These are phyloP conservation scores for Nothopassalora personata DNA, from an alignment of 2,329 filamentous ascomycete genomes.

Conservation along the genomic window DNA sequence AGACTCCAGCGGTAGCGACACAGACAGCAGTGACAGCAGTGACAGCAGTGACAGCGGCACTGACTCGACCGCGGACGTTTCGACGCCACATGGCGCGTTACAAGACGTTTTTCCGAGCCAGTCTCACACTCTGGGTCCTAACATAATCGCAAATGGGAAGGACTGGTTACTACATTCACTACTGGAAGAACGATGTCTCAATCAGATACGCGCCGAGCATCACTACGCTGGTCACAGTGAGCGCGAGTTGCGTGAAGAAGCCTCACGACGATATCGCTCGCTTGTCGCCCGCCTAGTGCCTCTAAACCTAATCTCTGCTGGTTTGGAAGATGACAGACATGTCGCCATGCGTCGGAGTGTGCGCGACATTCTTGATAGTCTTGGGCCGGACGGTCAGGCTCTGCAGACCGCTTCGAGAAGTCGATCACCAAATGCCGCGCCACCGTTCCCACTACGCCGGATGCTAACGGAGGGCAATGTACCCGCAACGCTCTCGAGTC, in stretches of 20 bases:
- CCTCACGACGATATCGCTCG: slow-evolving; percentile 35
- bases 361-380: slow-evolving; percentile 36
- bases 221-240: slow-evolving; percentile 19
- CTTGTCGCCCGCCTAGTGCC: slow-evolving; percentile 35
- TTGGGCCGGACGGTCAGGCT: neutral
- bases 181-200: slow-evolving; percentile 41
- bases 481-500: neutral
- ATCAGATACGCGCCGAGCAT: slow-evolving; percentile 27
- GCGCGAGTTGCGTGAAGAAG: slow-evolving; percentile 31
- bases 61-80: neutral
- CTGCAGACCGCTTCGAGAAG: neutral
- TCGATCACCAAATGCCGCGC: neutral
- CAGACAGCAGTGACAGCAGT: neutral
- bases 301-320: slow-evolving; percentile 33
- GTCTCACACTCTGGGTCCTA: neutral
- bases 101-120: neutral
- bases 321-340: slow-evolving; percentile 34
- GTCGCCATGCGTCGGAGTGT: slow-evolving; percentile 32
- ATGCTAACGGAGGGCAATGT: slow-evolving; percentile 17
- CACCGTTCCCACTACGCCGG: neutral
- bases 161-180: slow-evolving; percentile 43
- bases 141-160: slow-evolving; percentile 2
- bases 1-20: neutral
- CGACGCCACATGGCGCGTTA: neutral
- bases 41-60: neutral